Conservation (phyloP, 306 rosid species). For the Lathyrus sativus region DNA sequence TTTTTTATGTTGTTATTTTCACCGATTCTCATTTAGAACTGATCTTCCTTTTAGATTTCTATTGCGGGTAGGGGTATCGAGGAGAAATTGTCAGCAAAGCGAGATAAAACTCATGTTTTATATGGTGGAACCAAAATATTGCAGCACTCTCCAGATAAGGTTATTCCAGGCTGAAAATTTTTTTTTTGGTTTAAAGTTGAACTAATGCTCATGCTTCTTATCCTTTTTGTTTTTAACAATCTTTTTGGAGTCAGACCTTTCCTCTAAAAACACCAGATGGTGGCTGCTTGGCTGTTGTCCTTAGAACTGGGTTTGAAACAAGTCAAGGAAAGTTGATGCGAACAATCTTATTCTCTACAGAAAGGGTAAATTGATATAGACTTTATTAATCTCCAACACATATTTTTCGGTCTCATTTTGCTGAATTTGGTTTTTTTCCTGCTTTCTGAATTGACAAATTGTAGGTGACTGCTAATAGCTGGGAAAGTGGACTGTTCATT, state of each 20-base stretch:
- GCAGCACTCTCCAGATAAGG: conserved; percentile 98
- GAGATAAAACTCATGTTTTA: conserved; percentile 86
- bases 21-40: conserved; percentile 35
- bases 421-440: conserved; percentile 17
- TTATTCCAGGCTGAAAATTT: conserved; percentile 37
- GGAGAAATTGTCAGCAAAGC: conserved; percentile 78
- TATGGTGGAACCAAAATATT: conserved; percentile 97
- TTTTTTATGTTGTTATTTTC: conserved; percentile 26
- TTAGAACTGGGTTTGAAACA: conserved; percentile 98
- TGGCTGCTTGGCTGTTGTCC: conserved; percentile 93
- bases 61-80: conserved; percentile 65
- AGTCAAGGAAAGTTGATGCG: conserved; percentile 99
- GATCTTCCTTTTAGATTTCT: conserved; percentile 66
- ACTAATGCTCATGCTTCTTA: conserved; percentile 32
- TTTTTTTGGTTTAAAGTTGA: conserved; percentile 25
- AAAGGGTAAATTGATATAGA: conserved; percentile 68
- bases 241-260: conserved; percentile 68
- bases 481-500: conserved; percentile 99
- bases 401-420: conserved; percentile 5
- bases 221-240: conserved; percentile 31
- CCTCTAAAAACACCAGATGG: conserved; percentile 91
- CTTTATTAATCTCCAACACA: conserved; percentile 26
- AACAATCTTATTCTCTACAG: conserved; percentile 94
- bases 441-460: conserved; percentile 24
- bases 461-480: conserved; percentile 99